Conservation (phyloP, 208 protist genomes). For the Vickermania ingenoplastis region DNA sequence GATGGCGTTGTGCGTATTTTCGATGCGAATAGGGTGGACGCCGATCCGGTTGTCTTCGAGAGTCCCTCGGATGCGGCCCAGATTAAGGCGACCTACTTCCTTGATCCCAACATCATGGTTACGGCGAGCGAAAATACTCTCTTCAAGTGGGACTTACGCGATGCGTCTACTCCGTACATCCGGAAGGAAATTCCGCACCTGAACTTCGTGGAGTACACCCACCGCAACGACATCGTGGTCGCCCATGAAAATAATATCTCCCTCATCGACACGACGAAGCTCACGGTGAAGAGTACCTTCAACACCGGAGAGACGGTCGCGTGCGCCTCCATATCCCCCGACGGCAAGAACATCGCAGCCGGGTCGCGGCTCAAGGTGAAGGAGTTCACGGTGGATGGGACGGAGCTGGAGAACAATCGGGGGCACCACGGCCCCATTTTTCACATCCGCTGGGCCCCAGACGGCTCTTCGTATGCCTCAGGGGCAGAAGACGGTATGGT, state of each 20-base stretch:
- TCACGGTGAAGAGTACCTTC: slow-evolving; percentile 71
- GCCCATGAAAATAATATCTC: slow-evolving; percentile 82
- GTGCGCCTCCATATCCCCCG: slow-evolving; percentile 80
- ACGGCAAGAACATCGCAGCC: slow-evolving; percentile 73
- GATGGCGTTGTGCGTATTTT: slow-evolving; percentile 90
- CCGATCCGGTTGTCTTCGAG: slow-evolving; percentile 60
- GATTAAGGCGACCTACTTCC: slow-evolving; percentile 81
- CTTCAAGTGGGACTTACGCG: slow-evolving; percentile 87
- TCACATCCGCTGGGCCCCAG: slow-evolving; percentile 83
- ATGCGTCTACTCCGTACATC: slow-evolving; percentile 68
- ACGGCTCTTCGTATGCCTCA: slow-evolving; percentile 80
- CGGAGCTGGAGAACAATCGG: slow-evolving; percentile 78
- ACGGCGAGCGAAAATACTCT: slow-evolving; percentile 78
- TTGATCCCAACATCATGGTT: slow-evolving; percentile 77
- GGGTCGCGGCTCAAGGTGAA: slow-evolving; percentile 87
- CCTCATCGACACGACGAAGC: slow-evolving; percentile 76
- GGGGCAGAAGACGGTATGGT: slow-evolving; percentile 89
- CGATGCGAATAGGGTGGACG: slow-evolving; percentile 76
- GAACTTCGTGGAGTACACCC: slow-evolving; percentile 87
- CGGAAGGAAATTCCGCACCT: slow-evolving; percentile 72
- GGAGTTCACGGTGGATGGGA: slow-evolving; percentile 80
- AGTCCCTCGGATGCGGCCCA: slow-evolving; percentile 42
- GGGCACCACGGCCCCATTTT: slow-evolving; percentile 89
- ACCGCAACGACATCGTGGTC: slow-evolving; percentile 65
- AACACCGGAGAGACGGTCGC: slow-evolving; percentile 74